A percentile compares a stretch with the other conserved stretches of the same genome.
These are phyloP conservation scores for Plasmodium vivax DNA, from an alignment of 169 alveolate species.

Conservation along the genomic window DNA sequence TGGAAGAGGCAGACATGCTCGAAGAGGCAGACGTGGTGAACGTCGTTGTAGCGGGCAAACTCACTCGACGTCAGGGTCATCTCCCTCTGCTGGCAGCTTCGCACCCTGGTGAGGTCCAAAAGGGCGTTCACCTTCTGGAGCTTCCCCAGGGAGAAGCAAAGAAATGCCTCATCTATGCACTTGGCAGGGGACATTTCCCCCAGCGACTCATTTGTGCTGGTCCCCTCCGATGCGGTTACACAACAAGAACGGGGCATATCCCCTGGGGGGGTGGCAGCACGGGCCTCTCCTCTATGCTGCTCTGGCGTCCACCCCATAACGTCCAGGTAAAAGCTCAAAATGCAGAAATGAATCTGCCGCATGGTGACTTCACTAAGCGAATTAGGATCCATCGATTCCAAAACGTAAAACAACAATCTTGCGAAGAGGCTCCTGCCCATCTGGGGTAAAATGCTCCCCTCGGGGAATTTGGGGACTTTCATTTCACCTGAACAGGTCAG, in stretches of 20 bases:
- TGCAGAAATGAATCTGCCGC: constrained; percentile 8
- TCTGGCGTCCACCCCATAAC: neutral
- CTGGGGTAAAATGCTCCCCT: neutral
- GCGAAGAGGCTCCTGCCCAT: neutral
- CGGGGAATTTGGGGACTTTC: neutral
- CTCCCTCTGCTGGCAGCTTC: constrained; percentile 34
- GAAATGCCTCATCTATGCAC: neutral
- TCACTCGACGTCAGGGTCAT: constrained; percentile 35
- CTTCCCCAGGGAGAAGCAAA: neutral
- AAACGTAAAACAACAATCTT: constrained; percentile 4
- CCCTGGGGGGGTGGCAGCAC: neutral
- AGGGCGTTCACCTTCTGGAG: constrained; percentile 16
- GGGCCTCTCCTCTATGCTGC: neutral
- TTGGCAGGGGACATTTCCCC: neutral
- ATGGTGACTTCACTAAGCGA: constrained; percentile 15
- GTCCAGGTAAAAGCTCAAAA: constrained; percentile 26
- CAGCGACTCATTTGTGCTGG: neutral
- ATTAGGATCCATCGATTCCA: constrained; percentile 4
- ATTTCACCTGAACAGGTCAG: neutral
- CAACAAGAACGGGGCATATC: neutral
- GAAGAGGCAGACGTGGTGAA: neutral
- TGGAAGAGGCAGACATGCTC: too few relatives aligned
- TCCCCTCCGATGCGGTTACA: neutral
- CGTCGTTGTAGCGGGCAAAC: neutral
- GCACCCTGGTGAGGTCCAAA: constrained; percentile 13